A percentile compares a stretch with the other conserved stretches of the same genome.
Evolutionary conservation across 371 early-diverging fungal species (phyloP).

Genomic region (Mortierella sp.): DNA sequence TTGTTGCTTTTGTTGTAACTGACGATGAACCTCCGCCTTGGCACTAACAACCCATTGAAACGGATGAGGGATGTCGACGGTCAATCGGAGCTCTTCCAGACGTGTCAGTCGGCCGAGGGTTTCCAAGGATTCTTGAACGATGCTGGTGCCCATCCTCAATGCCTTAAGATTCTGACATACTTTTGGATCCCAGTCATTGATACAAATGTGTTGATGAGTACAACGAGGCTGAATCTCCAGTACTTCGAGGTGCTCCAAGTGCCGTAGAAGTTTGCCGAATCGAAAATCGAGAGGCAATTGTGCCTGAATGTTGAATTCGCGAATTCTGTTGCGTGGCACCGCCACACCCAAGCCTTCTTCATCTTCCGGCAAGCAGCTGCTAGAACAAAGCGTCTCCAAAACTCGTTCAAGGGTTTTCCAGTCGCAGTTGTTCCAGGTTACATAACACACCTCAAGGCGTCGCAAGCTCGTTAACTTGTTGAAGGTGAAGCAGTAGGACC

Average conservation of each 20-base stretch:
- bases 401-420: constrained; percentile 43
- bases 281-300: constrained; percentile 1
- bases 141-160: constrained; percentile 12
- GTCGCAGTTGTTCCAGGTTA: constrained; percentile 25
- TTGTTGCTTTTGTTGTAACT: not conserved
- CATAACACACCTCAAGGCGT: constrained; percentile 24
- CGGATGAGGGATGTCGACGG: not conserved
- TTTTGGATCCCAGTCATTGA: constrained; percentile 9
- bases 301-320: constrained; percentile 16
- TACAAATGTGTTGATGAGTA: not conserved
- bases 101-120: constrained; percentile 13
- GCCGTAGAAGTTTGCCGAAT: constrained; percentile 9
- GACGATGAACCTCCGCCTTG: constrained; percentile 3
- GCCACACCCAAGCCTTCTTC: too few species aligned
- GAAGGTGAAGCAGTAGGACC: constrained; percentile 35
- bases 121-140: not conserved
- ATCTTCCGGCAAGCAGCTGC: not conserved
- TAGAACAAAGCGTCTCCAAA: constrained; percentile 18
- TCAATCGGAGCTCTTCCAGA: constrained; percentile 34
- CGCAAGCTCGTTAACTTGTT: constrained; percentile 27
- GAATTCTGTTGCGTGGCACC: constrained; percentile 16
- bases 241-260: constrained; percentile 22
- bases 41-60: constrained; percentile 27
- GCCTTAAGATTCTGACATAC: constrained; percentile 16
- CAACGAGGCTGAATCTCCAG: constrained; percentile 17